These are phyloP conservation scores for Zasmidium cellare DNA, from an alignment of 2,329 filamentous ascomycete genomes.

Conservation along the genomic window DNA sequence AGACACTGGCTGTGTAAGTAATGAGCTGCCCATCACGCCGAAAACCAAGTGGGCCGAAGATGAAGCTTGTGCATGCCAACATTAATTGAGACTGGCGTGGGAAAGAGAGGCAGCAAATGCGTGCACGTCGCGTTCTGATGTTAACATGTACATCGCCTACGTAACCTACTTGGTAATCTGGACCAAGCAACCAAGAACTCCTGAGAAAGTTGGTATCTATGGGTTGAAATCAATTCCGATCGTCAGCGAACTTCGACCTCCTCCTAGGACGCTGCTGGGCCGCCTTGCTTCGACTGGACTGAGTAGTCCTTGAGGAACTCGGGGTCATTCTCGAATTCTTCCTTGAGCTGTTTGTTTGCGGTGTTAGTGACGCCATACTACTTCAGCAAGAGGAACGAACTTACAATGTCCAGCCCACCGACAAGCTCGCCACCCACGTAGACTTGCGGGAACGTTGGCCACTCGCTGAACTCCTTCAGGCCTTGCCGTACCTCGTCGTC, in stretches of 20 bases:
- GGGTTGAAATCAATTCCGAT: neutral
- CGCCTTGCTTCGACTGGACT: neutral
- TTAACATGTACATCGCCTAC: neutral
- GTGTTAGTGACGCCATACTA: constrained; percentile 26
- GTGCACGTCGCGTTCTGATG: neutral
- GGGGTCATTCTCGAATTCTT: constrained; percentile 81
- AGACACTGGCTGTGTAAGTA: too few relatives aligned
- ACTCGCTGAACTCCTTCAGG: constrained; percentile 95
- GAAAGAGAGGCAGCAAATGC: neutral
- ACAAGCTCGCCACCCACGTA: constrained; percentile 90
- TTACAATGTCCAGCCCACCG: constrained; percentile 92
- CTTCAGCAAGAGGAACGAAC: constrained; percentile 39
- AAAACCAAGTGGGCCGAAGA: too few relatives aligned
- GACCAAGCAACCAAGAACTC: neutral
- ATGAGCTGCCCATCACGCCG: too few relatives aligned
- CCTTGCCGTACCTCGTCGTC: constrained; percentile 97
- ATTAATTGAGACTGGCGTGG: too few relatives aligned
- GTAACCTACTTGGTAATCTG: neutral
- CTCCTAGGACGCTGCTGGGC: neutral
- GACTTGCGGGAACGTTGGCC: constrained; percentile 95
- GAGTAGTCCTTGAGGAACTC: constrained; percentile 76
- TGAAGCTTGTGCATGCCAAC: too few relatives aligned
- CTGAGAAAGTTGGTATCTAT: constrained; percentile 7
- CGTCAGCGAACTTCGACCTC: constrained; percentile 1
- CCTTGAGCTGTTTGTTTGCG: constrained; percentile 72